A percentile compares a stretch with the other conserved stretches of the same genome.
phyloP scores from a whole-genome alignment of 805 yeast species.

The Danielozyma ontarioensis region DNA sequence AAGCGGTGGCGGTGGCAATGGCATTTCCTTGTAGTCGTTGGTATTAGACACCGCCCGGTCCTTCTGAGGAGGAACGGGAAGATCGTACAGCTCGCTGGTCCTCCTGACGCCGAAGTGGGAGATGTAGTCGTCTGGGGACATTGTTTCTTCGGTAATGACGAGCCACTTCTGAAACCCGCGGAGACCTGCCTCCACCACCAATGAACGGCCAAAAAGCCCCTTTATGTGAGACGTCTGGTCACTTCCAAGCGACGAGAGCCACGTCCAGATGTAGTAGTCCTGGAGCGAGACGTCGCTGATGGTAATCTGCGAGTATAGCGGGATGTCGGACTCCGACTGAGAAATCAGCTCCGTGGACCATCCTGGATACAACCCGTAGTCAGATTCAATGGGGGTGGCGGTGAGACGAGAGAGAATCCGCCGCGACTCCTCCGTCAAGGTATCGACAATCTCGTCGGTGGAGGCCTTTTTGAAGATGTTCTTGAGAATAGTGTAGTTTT shows the following conservation, averaged over 20 bases:
- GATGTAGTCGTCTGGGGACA: conserved; percentile 32
- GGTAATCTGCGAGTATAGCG: conserved; percentile 30
- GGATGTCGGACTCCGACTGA: conserved; percentile 19
- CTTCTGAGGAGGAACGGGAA: conserved; percentile 9
- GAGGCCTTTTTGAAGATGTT: conserved; percentile 59
- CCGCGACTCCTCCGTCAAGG: conserved; percentile 69
- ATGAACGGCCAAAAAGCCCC: conserved; percentile 71
- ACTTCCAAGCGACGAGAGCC: conserved; percentile 72
- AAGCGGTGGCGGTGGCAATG: conserved; percentile 19
- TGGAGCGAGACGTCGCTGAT: conserved; percentile 66
- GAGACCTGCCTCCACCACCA: conserved; percentile 76
- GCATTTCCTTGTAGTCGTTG: conserved; percentile 15
- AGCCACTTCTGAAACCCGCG: conserved; percentile 80
- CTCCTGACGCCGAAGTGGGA: conserved; percentile 13
- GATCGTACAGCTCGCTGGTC: conserved; percentile 1
- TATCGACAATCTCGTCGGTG: conserved; percentile 49
- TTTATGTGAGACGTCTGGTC: conserved; percentile 67
- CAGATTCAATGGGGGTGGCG: conserved; percentile 29
- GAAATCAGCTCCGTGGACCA: conserved; percentile 15
- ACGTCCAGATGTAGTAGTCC: conserved; percentile 88
- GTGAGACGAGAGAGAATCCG: conserved; percentile 44
- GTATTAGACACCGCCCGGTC: conserved; percentile 2
- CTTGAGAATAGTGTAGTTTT: conserved; percentile 71
- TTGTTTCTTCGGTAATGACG: conserved; percentile 62
- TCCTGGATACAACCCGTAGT: conserved; percentile 38